Evolutionary conservation across 1,139 yeast species (phyloP), one percentile per base, ranked within the genome.

Genomic region (Hansenula sp.): DNA sequence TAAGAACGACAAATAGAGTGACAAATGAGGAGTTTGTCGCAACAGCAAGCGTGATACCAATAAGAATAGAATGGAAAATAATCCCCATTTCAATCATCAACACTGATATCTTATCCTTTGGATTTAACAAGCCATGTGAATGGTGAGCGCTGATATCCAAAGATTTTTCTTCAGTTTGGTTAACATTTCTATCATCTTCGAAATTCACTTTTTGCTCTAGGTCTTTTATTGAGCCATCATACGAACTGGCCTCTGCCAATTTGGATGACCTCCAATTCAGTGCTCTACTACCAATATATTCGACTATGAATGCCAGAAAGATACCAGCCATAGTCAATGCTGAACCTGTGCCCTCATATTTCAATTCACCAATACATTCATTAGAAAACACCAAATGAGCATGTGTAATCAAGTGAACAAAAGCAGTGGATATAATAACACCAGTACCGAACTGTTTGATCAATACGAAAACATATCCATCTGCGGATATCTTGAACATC

Each of bases 371-470:
- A 11, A 37, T 19, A 37, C 40, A 37, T n/a, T 19, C 13, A 16
- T 37, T 37, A 3, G 18, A 13, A 34, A 34, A 37, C 40, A 37
- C 21, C 16, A 37, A 31, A 5, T 7, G 10, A 16, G 40, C 40
- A 21, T 37, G 40, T n/a, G 40, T 37, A 4, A 37, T 37, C 9
- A 37, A 21, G 30, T 37, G 40, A n/a, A 31, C 34, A 37, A 37
- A 37, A n/a, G 40, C 40, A 12, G 40, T 37, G 12, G 40, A 37
- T 12, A 37, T 37, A 21, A 37, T 37, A 30, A 37, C 33, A 31
- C 40, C 40, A 15, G 40, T 37, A 37, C 40, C 40, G 16, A 37
- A 37, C 21, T 37, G 40, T 21, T 37, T 37, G 40, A 65, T 45
- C 18, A 37, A 30, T 7, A 37, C 34, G 16, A 31, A 29, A 6